Evolutionary conservation across 305 asterid genomes (phyloP).

Genomic region (Rubia tinctorum): DNA sequence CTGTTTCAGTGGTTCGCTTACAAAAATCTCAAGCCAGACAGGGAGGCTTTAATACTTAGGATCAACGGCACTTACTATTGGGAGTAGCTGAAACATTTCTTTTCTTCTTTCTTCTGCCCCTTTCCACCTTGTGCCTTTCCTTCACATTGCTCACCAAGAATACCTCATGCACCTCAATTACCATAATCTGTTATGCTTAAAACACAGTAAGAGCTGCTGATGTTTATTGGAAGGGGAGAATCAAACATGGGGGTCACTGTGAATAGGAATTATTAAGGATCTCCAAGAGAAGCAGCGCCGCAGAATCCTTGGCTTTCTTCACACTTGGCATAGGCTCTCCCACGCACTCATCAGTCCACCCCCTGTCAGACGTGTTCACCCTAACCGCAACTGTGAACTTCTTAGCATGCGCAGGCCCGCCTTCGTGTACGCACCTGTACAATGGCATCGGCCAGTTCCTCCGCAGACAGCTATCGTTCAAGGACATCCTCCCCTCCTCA

Average conservation of each 20-base stretch:
- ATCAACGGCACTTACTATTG: slow-evolving; percentile 52
- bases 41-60: slow-evolving; percentile 69
- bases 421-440: slow-evolving; percentile 80
- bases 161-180: no score
- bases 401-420: slow-evolving; percentile 99
- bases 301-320: slow-evolving; percentile 97
- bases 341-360: slow-evolving; percentile 93
- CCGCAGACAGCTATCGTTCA: slow-evolving; percentile 90
- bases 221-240: no score
- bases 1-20: slow-evolving; percentile 78
- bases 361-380: slow-evolving; percentile 81
- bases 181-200: no score
- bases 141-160: no score
- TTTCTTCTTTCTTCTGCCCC: not conserved
- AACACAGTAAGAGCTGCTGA: no score
- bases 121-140: not conserved
- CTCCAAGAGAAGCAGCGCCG: slow-evolving; percentile 84
- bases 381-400: slow-evolving; percentile 88
- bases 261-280: slow-evolving; percentile 67
- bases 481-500: slow-evolving; percentile 51
- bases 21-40: slow-evolving; percentile 65
- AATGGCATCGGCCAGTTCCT: slow-evolving; percentile 99
- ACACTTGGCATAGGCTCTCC: slow-evolving; percentile 99
- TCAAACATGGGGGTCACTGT: not conserved
- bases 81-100: slow-evolving; percentile 38